Evolutionary conservation across 352 stramenopile genomes (phyloP).

Genomic region (Pelagophyceae sp.): DNA sequence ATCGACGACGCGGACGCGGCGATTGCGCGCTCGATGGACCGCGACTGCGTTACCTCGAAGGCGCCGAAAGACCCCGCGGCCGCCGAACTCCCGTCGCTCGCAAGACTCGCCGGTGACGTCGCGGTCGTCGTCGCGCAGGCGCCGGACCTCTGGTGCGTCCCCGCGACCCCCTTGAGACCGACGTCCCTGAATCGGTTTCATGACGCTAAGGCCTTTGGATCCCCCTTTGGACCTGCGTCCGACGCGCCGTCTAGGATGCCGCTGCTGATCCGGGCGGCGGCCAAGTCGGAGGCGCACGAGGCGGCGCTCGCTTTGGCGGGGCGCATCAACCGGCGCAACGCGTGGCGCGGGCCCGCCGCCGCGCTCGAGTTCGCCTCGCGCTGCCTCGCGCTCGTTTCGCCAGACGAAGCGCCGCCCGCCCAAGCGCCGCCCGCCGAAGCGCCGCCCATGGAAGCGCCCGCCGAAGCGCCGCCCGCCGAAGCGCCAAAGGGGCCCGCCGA

Average conservation of each 20-base stretch:
- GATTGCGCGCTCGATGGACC: neutral
- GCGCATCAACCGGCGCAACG: neutral
- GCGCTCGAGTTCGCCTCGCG: neutral
- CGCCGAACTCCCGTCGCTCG: neutral
- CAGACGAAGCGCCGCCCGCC: neutral
- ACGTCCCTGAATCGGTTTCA: too few relatives aligned
- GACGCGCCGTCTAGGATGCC: too few relatives aligned
- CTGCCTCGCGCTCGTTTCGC: neutral
- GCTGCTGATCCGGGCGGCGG: too few relatives aligned
- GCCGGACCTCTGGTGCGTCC: neutral
- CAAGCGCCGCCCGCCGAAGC: too few relatives aligned
- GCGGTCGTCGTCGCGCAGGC: neutral
- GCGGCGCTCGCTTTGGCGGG: neutral
- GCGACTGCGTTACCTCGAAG: neutral
- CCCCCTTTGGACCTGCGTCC: too few relatives aligned
- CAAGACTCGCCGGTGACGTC: neutral
- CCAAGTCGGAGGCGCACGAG: neutral
- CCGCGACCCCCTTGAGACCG: neutral
- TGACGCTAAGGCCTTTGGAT: too few relatives aligned
- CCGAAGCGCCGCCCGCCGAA: too few relatives aligned
- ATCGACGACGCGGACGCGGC: neutral
- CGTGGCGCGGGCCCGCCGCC: neutral
- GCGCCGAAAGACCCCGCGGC: neutral
- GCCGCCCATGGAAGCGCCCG: too few relatives aligned
- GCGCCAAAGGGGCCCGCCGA: too few relatives aligned